Conservation (phyloP, 2,329 filamentous ascomycete genomes). For the Taxawa tesnikishii region DNA sequence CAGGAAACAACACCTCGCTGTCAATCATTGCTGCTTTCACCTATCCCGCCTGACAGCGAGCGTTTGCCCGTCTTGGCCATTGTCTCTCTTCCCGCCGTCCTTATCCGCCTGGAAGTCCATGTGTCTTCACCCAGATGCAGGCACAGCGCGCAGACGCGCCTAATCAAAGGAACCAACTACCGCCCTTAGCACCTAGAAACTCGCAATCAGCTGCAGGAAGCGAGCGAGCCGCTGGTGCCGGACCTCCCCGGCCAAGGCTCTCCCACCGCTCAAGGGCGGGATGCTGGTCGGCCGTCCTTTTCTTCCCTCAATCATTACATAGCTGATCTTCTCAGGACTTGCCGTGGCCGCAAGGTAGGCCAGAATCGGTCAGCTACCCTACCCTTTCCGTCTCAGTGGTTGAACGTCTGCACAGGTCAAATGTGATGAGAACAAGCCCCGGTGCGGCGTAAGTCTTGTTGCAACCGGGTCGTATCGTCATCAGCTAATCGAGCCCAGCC, state of each 20-base stretch:
- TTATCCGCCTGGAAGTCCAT: constrained; percentile 5
- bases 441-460: constrained; percentile 34
- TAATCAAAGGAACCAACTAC: constrained; percentile 18
- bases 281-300: constrained; percentile 31
- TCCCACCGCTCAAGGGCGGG: constrained; percentile 42
- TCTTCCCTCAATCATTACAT: not conserved
- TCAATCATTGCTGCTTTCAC: no score
- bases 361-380: not conserved
- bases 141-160: constrained; percentile 7
- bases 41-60: no score
- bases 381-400: not conserved
- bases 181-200: constrained; percentile 17
- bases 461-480: not conserved
- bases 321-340: not conserved
- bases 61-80: not conserved
- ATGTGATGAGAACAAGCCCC: constrained; percentile 43
- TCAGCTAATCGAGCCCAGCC: constrained; percentile 19
- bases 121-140: constrained; percentile 9
- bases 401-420: constrained; percentile 30
- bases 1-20: no score
- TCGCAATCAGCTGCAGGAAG: constrained; percentile 6
- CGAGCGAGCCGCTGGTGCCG: constrained; percentile 4
- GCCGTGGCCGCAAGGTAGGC: not conserved
- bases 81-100: not conserved
- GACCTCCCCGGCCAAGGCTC: constrained; percentile 26